Evolutionary conservation across 2,329 filamentous ascomycete species (phyloP).

Genomic region (Cordyceps pruinosa): DNA sequence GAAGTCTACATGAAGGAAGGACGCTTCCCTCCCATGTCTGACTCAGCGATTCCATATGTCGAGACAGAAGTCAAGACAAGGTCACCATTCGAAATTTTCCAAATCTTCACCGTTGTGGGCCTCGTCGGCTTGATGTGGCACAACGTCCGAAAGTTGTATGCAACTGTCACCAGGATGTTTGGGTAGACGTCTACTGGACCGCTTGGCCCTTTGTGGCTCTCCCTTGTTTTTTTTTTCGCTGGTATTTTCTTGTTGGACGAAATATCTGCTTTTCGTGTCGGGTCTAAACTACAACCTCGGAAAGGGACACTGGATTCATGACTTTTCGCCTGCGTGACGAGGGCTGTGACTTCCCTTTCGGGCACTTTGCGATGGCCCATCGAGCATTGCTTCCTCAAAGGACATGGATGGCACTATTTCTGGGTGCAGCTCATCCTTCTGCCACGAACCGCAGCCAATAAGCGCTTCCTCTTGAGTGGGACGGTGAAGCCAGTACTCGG

Average conservation of each 20-base stretch:
- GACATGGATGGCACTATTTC: not conserved
- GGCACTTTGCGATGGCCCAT: not conserved
- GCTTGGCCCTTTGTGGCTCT: not conserved
- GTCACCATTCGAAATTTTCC: constrained; percentile 47
- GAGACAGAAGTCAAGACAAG: constrained; percentile 53
- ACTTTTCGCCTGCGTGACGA: not conserved
- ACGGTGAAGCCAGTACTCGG: not conserved
- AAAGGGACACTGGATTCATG: not conserved
- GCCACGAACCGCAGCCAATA: constrained; percentile 1
- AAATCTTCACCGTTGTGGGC: constrained; percentile 46
- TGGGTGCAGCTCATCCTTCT: not conserved
- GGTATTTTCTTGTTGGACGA: not conserved
- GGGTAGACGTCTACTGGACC: not conserved
- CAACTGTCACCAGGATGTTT: constrained; percentile 2
- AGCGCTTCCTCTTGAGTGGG: not conserved
- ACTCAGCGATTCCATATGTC: constrained; percentile 40
- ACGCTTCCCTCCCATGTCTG: constrained; percentile 67
- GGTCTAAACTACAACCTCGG: not conserved
- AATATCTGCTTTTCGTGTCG: not conserved
- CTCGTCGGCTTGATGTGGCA: constrained; percentile 36
- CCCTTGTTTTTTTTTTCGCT: too few species aligned
- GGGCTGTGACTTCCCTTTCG: not conserved
- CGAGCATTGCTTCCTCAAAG: not conserved
- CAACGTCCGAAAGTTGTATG: constrained; percentile 26
- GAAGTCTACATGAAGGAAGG: constrained; percentile 74